Percentiles rank a stretch among this genome's conserved stretches.
These are phyloP conservation scores for Xylaria telfairii DNA, from an alignment of 495 filamentous ascomycete genomes.

Conservation along the genomic window DNA sequence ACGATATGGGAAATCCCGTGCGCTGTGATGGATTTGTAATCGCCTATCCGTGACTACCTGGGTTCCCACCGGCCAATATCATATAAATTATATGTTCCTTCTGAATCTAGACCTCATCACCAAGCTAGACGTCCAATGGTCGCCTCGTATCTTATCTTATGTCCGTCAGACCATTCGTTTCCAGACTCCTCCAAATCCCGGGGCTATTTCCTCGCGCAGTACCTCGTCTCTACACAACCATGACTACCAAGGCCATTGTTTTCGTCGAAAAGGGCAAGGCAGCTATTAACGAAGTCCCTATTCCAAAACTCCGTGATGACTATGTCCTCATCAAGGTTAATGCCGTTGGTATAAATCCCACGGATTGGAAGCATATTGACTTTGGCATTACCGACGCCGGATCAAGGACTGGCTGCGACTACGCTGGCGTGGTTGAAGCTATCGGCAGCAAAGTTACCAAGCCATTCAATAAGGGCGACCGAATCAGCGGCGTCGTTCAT, in stretches of 20 bases:
- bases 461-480: conserved; percentile 40
- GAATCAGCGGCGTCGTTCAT: conserved; percentile 48
- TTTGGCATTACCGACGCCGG: conserved; percentile 20
- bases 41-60: not conserved
- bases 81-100: not conserved
- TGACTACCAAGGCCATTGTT: not conserved
- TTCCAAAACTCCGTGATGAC: conserved; percentile 49
- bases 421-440: conserved; percentile 46
- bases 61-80: not conserved
- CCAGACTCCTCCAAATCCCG: not conserved
- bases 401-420: conserved; percentile 40
- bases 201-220: not conserved
- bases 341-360: conserved; percentile 61
- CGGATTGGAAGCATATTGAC: conserved; percentile 62
- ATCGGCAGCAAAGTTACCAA: conserved; percentile 42
- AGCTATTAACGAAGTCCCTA: conserved; percentile 19
- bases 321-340: conserved; percentile 58
- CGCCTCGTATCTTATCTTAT: not conserved
- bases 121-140: not conserved
- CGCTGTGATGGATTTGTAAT: not conserved
- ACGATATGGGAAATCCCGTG: not conserved
- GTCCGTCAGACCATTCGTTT: not conserved
- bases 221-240: not conserved
- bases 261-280: not conserved
- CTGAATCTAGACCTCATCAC: too few relatives aligned